Conservation (phyloP, 1,139 yeast species). For the Scheffersomyces parashehatae region DNA sequence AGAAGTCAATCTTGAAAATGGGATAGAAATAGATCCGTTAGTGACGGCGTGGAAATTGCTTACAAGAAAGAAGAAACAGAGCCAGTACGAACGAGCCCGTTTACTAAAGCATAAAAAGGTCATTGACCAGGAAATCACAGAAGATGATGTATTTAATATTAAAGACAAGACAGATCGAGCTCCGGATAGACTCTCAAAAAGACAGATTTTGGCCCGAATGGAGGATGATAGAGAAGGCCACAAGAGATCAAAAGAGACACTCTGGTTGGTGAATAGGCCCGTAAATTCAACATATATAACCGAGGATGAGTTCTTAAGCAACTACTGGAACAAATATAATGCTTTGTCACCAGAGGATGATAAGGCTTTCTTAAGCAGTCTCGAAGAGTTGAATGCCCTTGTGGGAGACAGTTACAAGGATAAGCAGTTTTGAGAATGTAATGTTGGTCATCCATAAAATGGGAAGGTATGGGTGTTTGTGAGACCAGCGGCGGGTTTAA, state of each 20-base stretch:
- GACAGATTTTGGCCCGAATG: constrained; percentile 70
- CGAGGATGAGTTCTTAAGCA: constrained; percentile 57
- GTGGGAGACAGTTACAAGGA: constrained; percentile 49
- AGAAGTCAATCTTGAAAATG: constrained; percentile 18
- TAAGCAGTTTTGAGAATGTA: constrained; percentile 24
- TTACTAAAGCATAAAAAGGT: constrained; percentile 30
- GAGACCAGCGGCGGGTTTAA: too few relatives aligned
- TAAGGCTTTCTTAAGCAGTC: constrained; percentile 39
- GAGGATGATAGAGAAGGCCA: constrained; percentile 87
- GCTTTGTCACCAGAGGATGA: constrained; percentile 50
- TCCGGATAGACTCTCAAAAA: constrained; percentile 37
- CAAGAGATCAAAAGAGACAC: constrained; percentile 71
- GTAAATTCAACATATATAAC: constrained; percentile 36
- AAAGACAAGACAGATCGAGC: constrained; percentile 24
- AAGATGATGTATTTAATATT: constrained; percentile 31
- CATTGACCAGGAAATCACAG: constrained; percentile 23
- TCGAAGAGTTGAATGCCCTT: constrained; percentile 56
- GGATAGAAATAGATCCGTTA: constrained; percentile 28
- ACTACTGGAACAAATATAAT: constrained; percentile 56
- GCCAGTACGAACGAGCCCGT: constrained; percentile 49
- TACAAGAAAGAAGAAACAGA: constrained; percentile 47
- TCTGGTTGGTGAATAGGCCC: constrained; percentile 67
- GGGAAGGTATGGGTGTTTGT: neutral
- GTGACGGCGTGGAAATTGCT: constrained; percentile 51
- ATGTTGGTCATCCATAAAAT: neutral